A percentile compares a stretch with the other conserved stretches of the same genome.
Conservation (phyloP, 2,329 filamentous ascomycete genomes). For the Phialophora tarda region DNA sequence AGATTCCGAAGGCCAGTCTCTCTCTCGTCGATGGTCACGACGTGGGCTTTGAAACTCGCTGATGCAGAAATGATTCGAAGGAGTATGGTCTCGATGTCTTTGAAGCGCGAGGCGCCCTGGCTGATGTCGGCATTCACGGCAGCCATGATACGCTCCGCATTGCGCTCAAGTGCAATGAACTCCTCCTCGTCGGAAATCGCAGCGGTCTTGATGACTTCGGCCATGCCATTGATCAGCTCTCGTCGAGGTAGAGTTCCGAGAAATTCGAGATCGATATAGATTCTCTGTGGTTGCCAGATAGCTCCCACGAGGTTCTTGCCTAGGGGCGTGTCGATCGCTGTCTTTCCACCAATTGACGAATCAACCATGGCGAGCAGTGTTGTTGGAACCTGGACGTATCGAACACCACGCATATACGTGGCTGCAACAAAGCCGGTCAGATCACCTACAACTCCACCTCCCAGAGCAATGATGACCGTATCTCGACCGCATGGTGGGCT, state of each 20-base stretch:
- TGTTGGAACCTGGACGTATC: slow-evolving; percentile 95
- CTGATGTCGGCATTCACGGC: slow-evolving; percentile 69
- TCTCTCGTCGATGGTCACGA: slow-evolving; percentile 91
- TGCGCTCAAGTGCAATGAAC: slow-evolving; percentile 81
- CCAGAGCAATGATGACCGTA: slow-evolving; percentile 91
- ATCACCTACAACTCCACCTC: slow-evolving; percentile 95
- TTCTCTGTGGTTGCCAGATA: slow-evolving; percentile 93
- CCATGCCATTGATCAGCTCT: slow-evolving; percentile 99
- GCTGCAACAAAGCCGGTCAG: slow-evolving; percentile 97
- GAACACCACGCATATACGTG: slow-evolving; percentile 97
- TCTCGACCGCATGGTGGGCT: slow-evolving; percentile 85
- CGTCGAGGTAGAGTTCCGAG: slow-evolving; percentile 86
- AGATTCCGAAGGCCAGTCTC: slow-evolving; percentile 93
- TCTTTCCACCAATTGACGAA: slow-evolving; percentile 97
- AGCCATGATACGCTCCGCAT: slow-evolving; percentile 75
- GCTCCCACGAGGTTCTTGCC: slow-evolving; percentile 96
- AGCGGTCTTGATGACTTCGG: slow-evolving; percentile 95
- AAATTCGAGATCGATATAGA: slow-evolving; percentile 93
- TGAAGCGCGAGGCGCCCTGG: slow-evolving; percentile 65
- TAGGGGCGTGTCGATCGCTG: slow-evolving; percentile 92
- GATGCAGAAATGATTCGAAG: slow-evolving; percentile 86
- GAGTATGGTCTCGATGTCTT: slow-evolving; percentile 71
- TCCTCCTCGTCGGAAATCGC: slow-evolving; percentile 93
- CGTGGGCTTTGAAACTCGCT: slow-evolving; percentile 89
- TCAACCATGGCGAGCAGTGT: slow-evolving; percentile 97